A percentile compares a stretch with the other conserved stretches of the same genome.
phyloP scores from a whole-genome alignment of 768 basidiomycete genomes.

The Mycena metata region DNA sequence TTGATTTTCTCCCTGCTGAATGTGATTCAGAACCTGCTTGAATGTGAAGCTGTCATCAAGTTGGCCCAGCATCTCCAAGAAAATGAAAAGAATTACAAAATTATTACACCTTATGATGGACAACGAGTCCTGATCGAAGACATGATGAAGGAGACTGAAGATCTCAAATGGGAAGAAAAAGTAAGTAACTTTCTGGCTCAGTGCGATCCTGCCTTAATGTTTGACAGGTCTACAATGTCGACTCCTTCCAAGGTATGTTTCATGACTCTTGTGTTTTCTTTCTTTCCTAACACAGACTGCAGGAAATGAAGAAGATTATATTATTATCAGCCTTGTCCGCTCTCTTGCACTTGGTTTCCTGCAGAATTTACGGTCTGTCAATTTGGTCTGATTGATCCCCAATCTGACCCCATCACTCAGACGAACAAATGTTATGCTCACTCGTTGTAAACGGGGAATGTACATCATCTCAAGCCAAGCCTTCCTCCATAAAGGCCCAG shows the following conservation, averaged over 20 bases:
- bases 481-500: conserved; percentile 70
- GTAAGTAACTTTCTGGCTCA: conserved; percentile 51
- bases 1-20: conserved; percentile 15
- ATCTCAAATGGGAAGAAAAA: conserved; percentile 77
- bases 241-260: conserved; percentile 36
- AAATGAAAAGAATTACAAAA: conserved; percentile 63
- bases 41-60: conserved; percentile 67
- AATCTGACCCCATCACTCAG: conserved; percentile 17
- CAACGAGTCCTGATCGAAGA: conserved; percentile 74
- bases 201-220: conserved; percentile 15
- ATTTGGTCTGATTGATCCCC: not conserved
- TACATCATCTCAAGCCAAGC: conserved; percentile 73
- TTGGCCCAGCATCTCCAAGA: conserved; percentile 71
- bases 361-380: conserved; percentile 57
- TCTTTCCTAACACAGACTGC: conserved; percentile 6
- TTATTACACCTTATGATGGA: conserved; percentile 88
- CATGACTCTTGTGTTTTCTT: not conserved
- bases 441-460: conserved; percentile 84
- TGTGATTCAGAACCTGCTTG: conserved; percentile 67
- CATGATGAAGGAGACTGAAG: conserved; percentile 60
- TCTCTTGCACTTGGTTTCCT: conserved; percentile 75
- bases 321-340: conserved; percentile 81
- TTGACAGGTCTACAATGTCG: conserved; percentile 34
- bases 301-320: conserved; percentile 90
- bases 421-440: conserved; percentile 91